These are phyloP conservation scores for Penicillium sp. DNA, from an alignment of 2,329 filamentous ascomycete species.

Conservation along the genomic window DNA sequence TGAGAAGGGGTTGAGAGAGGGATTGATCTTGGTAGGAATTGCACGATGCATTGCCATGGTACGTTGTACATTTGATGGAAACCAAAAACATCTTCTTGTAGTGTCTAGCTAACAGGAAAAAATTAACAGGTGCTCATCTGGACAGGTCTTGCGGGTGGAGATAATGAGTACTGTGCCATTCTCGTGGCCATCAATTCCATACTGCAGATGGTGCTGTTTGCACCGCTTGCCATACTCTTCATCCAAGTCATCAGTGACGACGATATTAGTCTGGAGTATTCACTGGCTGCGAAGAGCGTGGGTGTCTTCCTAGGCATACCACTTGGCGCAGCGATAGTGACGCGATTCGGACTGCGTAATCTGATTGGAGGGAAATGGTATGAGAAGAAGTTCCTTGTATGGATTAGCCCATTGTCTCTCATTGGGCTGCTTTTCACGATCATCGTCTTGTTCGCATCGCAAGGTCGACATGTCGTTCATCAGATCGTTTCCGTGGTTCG, in stretches of 20 bases:
- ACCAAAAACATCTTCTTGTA: slow-evolving; percentile 10
- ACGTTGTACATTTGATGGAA: slow-evolving; percentile 23
- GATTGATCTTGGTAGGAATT: slow-evolving; percentile 79
- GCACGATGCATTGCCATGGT: slow-evolving; percentile 91
- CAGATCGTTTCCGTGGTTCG: slow-evolving; percentile 83
- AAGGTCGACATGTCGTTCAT: slow-evolving; percentile 74
- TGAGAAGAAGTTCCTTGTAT: slow-evolving; percentile 69
- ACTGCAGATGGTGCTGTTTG: slow-evolving; percentile 73
- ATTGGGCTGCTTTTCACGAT: slow-evolving; percentile 88
- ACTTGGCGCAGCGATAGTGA: slow-evolving; percentile 76
- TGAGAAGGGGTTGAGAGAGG: slow-evolving; percentile 57
- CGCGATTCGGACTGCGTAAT: slow-evolving; percentile 64
- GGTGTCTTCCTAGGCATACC: slow-evolving; percentile 85
- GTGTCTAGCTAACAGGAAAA: not conserved
- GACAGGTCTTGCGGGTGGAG: slow-evolving; percentile 76
- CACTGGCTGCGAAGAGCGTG: slow-evolving; percentile 75
- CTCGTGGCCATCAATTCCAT: slow-evolving; percentile 76
- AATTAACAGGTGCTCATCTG: slow-evolving; percentile 65
- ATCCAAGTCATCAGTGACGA: slow-evolving; percentile 68
- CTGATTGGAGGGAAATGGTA: slow-evolving; percentile 65
- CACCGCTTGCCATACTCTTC: slow-evolving; percentile 70
- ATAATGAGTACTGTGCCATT: slow-evolving; percentile 80
- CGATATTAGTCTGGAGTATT: slow-evolving; percentile 59
- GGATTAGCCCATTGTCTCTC: slow-evolving; percentile 72
- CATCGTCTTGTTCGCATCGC: slow-evolving; percentile 79